Evolutionary conservation across 805 yeast species (phyloP), one percentile per base, ranked within the genome.

Genomic region (Metschnikowia anglica): DNA sequence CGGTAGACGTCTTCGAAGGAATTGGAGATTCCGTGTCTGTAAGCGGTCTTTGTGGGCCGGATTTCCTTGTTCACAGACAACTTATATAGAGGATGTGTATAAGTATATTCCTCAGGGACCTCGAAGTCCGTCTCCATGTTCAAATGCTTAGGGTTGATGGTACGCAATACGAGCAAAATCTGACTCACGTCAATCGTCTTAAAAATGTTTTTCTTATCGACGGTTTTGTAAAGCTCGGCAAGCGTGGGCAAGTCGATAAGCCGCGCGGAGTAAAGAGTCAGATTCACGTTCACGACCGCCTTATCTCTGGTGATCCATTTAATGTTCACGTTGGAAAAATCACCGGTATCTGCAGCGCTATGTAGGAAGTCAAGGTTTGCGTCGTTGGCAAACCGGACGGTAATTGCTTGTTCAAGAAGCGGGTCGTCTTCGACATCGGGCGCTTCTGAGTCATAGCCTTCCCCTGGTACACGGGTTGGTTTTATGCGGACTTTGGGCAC

Each of bases 351-450:
- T 9, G 83, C 84, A 15, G 93, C 88, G 41, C 80, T 77, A 43
- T 84, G 80, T 8, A 91, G 77, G 47, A 77, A 79, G 43, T 87
- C 96, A 27, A 87, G 63, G 43, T 84, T 83, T 8, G 76, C 71
- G 46, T 83, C 88, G 52, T 78, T 73, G n/a, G 82, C 51, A 66
- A 91, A 81, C 41, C 99, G 73, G 32, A 93, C 61, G 1, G 89
- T 72, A 1, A 93, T 73, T 0, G 93, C 96, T 51, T 88, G 95
- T 58, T 93, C 98, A 7, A 88, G 70, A 47, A 88, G 66, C 1
- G 99, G 98, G 58, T 93, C 97, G 47, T 89, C 97, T 60, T 93
- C 99, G 19, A 88, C 70, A 52, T 91, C 98, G 0, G 97, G 95
- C 15, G 95, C 97, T 56, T 91, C 98, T 2, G 96, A 85, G 59